phyloP scores from a whole-genome alignment of 441 rosid genomes.

The Viola pubescens region DNA sequence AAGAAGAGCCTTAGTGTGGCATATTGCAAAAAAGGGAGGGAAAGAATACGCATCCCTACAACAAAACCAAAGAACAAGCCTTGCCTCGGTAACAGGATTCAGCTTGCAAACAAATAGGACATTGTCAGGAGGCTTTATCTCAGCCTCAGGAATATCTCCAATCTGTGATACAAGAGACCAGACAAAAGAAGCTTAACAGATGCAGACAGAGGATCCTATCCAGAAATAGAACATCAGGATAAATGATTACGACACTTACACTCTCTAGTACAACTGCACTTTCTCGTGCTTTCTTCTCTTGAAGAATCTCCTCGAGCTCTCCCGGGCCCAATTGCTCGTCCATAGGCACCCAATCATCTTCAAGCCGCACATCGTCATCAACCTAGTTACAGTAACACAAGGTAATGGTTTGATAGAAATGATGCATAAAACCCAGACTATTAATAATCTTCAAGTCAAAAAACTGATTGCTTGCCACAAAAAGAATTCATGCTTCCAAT shows the following conservation, averaged over 20 bases:
- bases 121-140: conserved; percentile 89
- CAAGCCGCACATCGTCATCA: conserved; percentile 78
- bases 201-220: conserved; percentile 11
- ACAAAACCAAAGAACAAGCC: conserved; percentile 20
- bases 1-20: conserved; percentile 4
- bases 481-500: no score
- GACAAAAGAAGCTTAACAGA: conserved; percentile 5
- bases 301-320: conserved; percentile 77
- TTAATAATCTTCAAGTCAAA: neutral
- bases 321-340: conserved; percentile 65
- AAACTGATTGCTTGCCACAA: no score
- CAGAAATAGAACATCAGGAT: conserved; percentile 14
- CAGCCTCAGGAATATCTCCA: conserved; percentile 98
- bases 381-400: conserved; percentile 31
- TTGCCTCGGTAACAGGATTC: conserved; percentile 95
- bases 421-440: neutral
- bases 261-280: conserved; percentile 98
- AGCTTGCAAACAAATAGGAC: conserved; percentile 96
- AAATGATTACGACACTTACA: conserved; percentile 41
- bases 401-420: neutral
- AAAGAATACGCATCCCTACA: neutral
- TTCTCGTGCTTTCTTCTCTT: conserved; percentile 78
- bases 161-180: conserved; percentile 39
- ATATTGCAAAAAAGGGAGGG: conserved; percentile 3
- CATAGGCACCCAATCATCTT: conserved; percentile 98